Evolutionary conservation across 2,329 filamentous ascomycete genomes (phyloP).

Genomic region (Thermomyces lanuginosus): DNA sequence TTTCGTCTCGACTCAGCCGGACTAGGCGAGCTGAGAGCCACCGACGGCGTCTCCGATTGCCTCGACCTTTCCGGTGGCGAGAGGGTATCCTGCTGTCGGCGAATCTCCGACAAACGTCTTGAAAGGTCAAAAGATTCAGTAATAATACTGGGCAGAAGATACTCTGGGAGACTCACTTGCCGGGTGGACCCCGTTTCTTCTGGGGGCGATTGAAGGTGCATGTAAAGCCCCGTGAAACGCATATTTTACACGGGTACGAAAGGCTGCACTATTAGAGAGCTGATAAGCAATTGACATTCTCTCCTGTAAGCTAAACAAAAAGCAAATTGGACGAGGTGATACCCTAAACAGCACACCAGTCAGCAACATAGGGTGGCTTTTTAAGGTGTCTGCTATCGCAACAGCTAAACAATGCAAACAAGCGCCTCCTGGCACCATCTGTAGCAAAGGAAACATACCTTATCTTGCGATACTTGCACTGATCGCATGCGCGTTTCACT

Average conservation of each 20-base stretch:
- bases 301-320: slow-evolving; percentile 3
- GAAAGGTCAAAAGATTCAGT: neutral
- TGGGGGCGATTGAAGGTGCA: slow-evolving; percentile 28
- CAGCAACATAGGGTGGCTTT: neutral
- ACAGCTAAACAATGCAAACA: too few species aligned
- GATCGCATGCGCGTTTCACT: slow-evolving; percentile 22
- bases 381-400: too few species aligned
- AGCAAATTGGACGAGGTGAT: too few species aligned
- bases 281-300: slow-evolving; percentile 6
- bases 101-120: slow-evolving; percentile 24
- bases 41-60: neutral
- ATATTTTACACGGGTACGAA: slow-evolving; percentile 23
- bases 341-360: slow-evolving; percentile 3
- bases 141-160: neutral
- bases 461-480: slow-evolving; percentile 26
- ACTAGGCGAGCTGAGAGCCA: slow-evolving; percentile 1
- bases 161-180: slow-evolving; percentile 22
- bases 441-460: slow-evolving; percentile 13
- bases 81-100: slow-evolving; percentile 17
- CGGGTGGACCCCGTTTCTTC: slow-evolving; percentile 26
- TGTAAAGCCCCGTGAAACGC: slow-evolving; percentile 22
- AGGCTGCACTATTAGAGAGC: slow-evolving; percentile 21
- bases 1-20: too few species aligned
- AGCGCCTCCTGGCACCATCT: too few species aligned
- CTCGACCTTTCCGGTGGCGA: neutral